Evolutionary conservation across 2,329 filamentous ascomycete species (phyloP), one percentile per base, ranked within the genome.

Genomic region (Diplocarpon mali): DNA sequence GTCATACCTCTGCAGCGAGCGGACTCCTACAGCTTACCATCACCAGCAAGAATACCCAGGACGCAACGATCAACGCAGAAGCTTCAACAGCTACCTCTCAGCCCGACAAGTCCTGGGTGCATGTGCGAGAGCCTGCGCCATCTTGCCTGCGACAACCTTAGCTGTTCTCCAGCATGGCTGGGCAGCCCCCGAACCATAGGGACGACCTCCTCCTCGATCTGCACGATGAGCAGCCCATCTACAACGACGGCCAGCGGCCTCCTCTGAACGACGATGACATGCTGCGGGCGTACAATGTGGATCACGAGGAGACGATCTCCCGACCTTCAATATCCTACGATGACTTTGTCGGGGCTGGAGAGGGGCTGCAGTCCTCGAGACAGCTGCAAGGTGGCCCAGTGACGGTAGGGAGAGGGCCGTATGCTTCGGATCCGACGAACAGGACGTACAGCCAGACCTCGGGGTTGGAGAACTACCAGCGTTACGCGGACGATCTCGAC

Each of bases 321-420:
- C 83, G 90, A 54, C 85, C 88, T 42, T 95, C 89, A 20, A 80
- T 90, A 42, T 94, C 88, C 47, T 95, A 95, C 66, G 90, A 95
- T 71, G 84, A 92, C 58, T 96, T 95, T 63, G 82, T 96, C 51
- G 90, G 90, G 52, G 79, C 71, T 24, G 69, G 69, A 52, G 70
- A 69, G 49, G 67, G 71, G 48, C 65, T 70, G 42, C 69, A 73
- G 40, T 62, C 70, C 16, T 64, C 65, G 43, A 68, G 67, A 53
- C 65, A 69, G 46, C 59, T 54, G 47, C 60, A 57, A 40, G 60
- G 50, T 48, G 62, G 57, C 16, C 57, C 60, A 40, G 58, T 56
- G 34, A 53, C 56, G 46, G 44, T 56, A 10, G 46, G 34, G 41
- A 46, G 46, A 38, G 55, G 52, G 9, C 57, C 58, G 47, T 61